Evolutionary conservation across 192 early-diverging fungal species (phyloP).

Genomic region (Podila epigama): DNA sequence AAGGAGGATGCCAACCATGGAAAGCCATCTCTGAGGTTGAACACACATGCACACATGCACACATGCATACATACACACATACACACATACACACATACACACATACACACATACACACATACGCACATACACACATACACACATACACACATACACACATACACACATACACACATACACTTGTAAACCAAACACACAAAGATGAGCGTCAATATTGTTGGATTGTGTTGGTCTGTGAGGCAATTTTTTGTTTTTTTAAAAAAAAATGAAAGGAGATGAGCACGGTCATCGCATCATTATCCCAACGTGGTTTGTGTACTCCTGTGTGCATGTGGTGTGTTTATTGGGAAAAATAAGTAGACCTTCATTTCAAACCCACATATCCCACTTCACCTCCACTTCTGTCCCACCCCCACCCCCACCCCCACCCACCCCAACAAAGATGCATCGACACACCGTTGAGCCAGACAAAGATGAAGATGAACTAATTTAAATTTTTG

Average conservation of each 20-base stretch:
- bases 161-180: background rate
- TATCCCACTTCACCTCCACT: too few species aligned
- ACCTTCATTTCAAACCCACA: too few species aligned
- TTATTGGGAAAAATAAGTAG: too few species aligned
- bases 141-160: background rate
- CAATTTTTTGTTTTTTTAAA: background rate
- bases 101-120: background rate
- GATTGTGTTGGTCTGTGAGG: background rate
- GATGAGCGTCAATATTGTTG: background rate
- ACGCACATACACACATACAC: background rate
- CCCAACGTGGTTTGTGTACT: too few species aligned
- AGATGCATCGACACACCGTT: background rate
- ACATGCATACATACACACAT: too few species aligned
- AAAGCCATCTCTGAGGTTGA: too few species aligned
- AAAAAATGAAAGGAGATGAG: background rate
- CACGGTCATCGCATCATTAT: too few species aligned
- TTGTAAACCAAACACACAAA: background rate
- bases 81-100: too few species aligned
- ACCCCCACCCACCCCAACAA: background rate
- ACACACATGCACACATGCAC: too few species aligned
- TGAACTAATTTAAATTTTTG: background rate
- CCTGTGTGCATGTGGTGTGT: too few species aligned
- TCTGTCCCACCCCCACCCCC: too few species aligned
- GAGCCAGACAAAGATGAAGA: background rate
- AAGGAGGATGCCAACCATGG: too few species aligned